Evolutionary conservation across 73 alveolate species (phyloP), one percentile per base, ranked within the genome.

Genomic region (Paramecium octaurelia): DNA sequence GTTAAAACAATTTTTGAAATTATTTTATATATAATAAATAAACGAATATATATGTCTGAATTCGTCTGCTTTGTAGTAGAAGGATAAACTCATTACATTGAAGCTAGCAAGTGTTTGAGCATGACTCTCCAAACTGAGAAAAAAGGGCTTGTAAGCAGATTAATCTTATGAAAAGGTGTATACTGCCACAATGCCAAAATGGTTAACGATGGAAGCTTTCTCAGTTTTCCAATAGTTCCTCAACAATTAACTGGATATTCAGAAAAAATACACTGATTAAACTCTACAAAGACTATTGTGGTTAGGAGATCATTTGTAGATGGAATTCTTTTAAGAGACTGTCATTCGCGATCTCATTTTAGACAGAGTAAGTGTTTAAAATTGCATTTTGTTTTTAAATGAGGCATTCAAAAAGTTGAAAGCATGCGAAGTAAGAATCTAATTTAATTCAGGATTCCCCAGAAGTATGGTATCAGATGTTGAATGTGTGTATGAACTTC

Each of bases 361-460:
- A 12, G 92, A 77, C 1, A 89, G 94, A 29, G 84, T 89, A 9
- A 44, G 85, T 23, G 84, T 71, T 38, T 21, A 42, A 31, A 89
- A 89, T 70, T 89, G 94, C 84, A 50, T 89, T 21, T 35, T 89
- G 14, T 89, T 89, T 18, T 89, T 89, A 35, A 89, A 89, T 71
- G 94, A 89, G 35, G 94, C 94, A 46, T 89, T 89, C 76, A 89
- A 89, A 83, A 89, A 89, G 54, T 27, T 89, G 84, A 89, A 89
- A 42, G 94, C 94, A 3, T 89, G 94, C 48, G 94, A 89, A 73
- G 93, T 75, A 75, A 12, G 7, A 6, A 34, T 29, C 6, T 4
- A 31, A 29, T 38, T 75, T 29, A 2, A 75, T 35, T 35, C 35
- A 75, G 88, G 76, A 89, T 70, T 70, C 92, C 9, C 88, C 86